These are phyloP conservation scores for Pterocarpus santalinus DNA, from an alignment of 306 rosid genomes.

Conservation along the genomic window DNA sequence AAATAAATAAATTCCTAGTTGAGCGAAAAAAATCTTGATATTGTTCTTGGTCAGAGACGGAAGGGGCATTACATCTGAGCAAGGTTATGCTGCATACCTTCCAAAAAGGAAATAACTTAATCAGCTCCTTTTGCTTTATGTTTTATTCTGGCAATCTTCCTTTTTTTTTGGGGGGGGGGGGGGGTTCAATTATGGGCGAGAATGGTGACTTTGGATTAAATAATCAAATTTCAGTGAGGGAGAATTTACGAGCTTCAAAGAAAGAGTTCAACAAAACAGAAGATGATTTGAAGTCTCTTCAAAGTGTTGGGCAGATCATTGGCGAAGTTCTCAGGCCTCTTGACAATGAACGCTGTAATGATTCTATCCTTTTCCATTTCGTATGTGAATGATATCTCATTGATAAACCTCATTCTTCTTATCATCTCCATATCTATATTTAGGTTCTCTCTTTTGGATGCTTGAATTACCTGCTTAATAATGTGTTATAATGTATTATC, in stretches of 20 bases:
- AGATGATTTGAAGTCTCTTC: slow-evolving; percentile 97
- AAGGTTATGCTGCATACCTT: neutral
- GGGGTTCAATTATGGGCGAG: slow-evolving; percentile 8
- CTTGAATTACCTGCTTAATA: neutral
- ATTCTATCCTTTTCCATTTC: slow-evolving; percentile 29
- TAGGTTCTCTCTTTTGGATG: neutral
- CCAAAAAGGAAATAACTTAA: neutral
- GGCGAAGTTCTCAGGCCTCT: slow-evolving; percentile 99
- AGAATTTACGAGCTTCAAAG: slow-evolving; percentile 77
- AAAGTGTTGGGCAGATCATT: slow-evolving; percentile 92
- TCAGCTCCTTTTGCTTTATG: neutral
- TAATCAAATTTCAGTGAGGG: slow-evolving; percentile 72
- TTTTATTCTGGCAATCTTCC: neutral
- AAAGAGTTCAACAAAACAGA: slow-evolving; percentile 95
- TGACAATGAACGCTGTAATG: slow-evolving; percentile 88
- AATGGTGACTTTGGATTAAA: slow-evolving; percentile 31
- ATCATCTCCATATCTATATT: neutral
- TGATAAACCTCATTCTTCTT: slow-evolving; percentile 7
- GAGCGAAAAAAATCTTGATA: neutral
- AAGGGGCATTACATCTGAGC: neutral
- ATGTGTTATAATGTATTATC: neutral
- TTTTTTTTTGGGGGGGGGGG: neutral
- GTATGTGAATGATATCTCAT: neutral
- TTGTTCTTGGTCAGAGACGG: slow-evolving; percentile 8
- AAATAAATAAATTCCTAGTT: slow-evolving; percentile 5